Base-by-base conservation (phyloP, 1,284 basidiomycete species). In the Moesziomyces sp. region DNA sequence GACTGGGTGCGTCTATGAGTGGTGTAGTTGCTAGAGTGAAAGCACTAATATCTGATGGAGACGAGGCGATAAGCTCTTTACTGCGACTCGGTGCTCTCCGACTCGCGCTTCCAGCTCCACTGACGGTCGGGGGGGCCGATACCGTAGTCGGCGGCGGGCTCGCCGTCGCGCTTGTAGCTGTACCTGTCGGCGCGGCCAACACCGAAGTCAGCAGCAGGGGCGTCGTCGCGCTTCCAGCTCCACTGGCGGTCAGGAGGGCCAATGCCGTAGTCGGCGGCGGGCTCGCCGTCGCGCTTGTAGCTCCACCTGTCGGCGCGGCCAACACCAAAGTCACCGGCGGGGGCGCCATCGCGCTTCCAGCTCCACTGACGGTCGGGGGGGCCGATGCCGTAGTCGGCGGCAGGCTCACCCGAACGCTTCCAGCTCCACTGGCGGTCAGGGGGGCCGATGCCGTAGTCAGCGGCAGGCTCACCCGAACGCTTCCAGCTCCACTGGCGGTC, bases 391-490 rank as follows among this genome's bases (percentile, higher is more conserved):
- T 53, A 59, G 50, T 59, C 58, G 23, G 49, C 45, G 46, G 58
- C 51, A 18, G 58, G 21, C 21, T 21, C 21, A 21, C 21, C 21
- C 21, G 21, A 21, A 21, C 21, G 21, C 21, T 21, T 21, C 21
- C 47, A 51, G 9, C 21, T 30, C 49, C 49, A 46, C 56, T 28
- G 9, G 50, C 53, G 52, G 49, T 61, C 52, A 8, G 24, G 16
- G 23, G 58, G 64, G 28, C 60, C 43, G 34, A 35, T 28, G 6
- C 59, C 59, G 11, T 44, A 69, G 48, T 69, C 66, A 7, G 44
- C 56, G 26, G 66, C 43, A 24, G 63, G 57, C 16, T 52, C 56
- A 18, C 38, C 43, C 23, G 54, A 47, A 34, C 66, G 66, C 66
- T 66, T 68, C 51, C 58, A 68, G 10, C 19, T 42, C 34, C 35